Evolutionary conservation across 306 rosid genomes (phyloP), one percentile per base, ranked within the genome.

Genomic region (Trifolium repens): DNA sequence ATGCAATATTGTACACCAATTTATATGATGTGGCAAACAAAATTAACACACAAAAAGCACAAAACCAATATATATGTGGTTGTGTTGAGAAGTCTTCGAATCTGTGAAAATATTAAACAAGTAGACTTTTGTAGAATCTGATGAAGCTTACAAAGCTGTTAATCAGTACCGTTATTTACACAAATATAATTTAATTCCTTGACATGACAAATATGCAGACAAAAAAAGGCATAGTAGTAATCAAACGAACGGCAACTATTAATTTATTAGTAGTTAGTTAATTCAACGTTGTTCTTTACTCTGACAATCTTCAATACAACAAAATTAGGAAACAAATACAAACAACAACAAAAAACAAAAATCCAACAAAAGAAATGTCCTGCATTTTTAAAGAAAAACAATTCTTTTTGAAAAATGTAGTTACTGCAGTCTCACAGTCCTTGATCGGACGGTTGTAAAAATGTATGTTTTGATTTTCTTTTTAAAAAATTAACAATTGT

Each of bases 181-280:
- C 4, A 16, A 12, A 44, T 9, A 32, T 24, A 7, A 14, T 26
- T 66, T 9, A 11, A 26, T 54, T 42, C 5, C 26, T 17, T 27
- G 58, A 42, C 47, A 7, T n/a, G 74, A 66, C 42, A 42, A 66
- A 76, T 1, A 66, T 4, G 37, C 15, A 9, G 67, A 75, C 53
- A 65, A 37, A 55, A 53, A 63, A 22, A 9, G 37, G 58, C 39
- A 26, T 59, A 59, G n/a, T 59, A 59, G 37, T 7, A 66, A 75
- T 65, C 34, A 40, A 17, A 7, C 14, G 5, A 39, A 42, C 46
- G 39, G 46, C 37, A 75, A 47, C 9, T 13, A 57, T 34, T 7
- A 58, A 32, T 76, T 8, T 35, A 27, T 2, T 32, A 6, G 24
- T 39, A 6, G 24, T 24, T 39, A 6, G 24, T 39, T 26, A 40